phyloP scores from a whole-genome alignment of 108 stramenopile genomes.

The Pseudonitzschia multistriata region DNA sequence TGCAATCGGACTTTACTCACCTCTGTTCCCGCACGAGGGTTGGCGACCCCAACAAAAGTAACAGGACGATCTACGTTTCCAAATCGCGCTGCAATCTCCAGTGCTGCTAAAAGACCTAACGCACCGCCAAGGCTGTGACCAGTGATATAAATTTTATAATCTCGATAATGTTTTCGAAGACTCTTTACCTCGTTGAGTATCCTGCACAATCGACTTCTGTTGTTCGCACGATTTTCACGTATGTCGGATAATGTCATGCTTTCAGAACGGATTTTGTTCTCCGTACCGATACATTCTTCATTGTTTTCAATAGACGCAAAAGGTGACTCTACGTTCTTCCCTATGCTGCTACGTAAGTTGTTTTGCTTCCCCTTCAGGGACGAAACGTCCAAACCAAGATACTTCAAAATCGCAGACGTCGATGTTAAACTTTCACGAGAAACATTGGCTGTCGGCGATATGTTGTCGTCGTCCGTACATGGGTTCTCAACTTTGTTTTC shows the following conservation, averaged over 20 bases:
- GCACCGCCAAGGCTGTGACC: constrained; percentile 83
- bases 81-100: constrained; percentile 14
- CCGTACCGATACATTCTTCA: too few relatives aligned
- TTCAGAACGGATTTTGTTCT: too few relatives aligned
- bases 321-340: not conserved
- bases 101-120: constrained; percentile 24
- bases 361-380: constrained; percentile 1
- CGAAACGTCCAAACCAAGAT: not conserved
- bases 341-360: not conserved
- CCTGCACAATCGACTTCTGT: constrained; percentile 44
- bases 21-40: constrained; percentile 20
- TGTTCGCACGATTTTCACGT: constrained; percentile 25
- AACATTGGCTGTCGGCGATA: not conserved
- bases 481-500: not conserved
- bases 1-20: too few relatives aligned
- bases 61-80: constrained; percentile 4
- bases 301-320: not conserved
- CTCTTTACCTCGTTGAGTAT: constrained; percentile 50
- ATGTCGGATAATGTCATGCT: too few relatives aligned
- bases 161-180: constrained; percentile 39
- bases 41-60: constrained; percentile 19
- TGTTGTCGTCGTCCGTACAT: not conserved
- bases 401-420: not conserved
- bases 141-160: constrained; percentile 58
- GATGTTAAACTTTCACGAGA: not conserved